phyloP scores from a whole-genome alignment of 108 stramenopile genomes.

The Nannochloropsis oceanica region DNA sequence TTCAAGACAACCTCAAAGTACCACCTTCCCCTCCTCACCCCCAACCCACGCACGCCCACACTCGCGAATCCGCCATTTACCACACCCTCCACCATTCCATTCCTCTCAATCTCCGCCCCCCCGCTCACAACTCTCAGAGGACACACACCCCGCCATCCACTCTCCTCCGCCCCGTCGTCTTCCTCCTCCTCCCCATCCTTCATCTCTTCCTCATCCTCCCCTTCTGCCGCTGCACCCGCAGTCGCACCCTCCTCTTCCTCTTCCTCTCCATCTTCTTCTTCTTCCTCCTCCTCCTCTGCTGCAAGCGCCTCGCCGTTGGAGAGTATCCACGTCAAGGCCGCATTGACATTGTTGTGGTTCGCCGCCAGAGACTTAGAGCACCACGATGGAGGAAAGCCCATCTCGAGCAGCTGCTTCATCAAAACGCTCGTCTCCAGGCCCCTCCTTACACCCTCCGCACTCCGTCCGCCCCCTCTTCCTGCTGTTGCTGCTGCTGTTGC shows the following conservation, averaged over 20 bases:
- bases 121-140: neutral
- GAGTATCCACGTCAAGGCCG: slow-evolving; percentile 88
- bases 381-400: slow-evolving; percentile 89
- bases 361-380: slow-evolving; percentile 72
- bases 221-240: no score
- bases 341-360: slow-evolving; percentile 77
- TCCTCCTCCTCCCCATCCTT: slow-evolving; percentile 27
- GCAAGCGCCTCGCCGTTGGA: slow-evolving; percentile 68
- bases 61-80: slow-evolving; percentile 14
- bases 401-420: slow-evolving; percentile 73
- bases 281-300: slow-evolving; percentile 42
- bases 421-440: slow-evolving; percentile 25
- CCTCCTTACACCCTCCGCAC: neutral
- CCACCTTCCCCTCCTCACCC: slow-evolving; percentile 54
- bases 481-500: neutral
- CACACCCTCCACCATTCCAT: neutral
- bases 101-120: neutral
- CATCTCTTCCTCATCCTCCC: slow-evolving; percentile 16
- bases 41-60: slow-evolving; percentile 4
- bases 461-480: slow-evolving; percentile 20
- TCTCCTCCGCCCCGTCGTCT: slow-evolving; percentile 40
- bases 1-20: slow-evolving; percentile 76
- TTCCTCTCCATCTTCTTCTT: neutral
- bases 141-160: slow-evolving; percentile 10
- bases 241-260: slow-evolving; percentile 26